These are phyloP conservation scores for Penicillium palitans DNA, from an alignment of 2,329 filamentous ascomycete genomes.

Conservation along the genomic window DNA sequence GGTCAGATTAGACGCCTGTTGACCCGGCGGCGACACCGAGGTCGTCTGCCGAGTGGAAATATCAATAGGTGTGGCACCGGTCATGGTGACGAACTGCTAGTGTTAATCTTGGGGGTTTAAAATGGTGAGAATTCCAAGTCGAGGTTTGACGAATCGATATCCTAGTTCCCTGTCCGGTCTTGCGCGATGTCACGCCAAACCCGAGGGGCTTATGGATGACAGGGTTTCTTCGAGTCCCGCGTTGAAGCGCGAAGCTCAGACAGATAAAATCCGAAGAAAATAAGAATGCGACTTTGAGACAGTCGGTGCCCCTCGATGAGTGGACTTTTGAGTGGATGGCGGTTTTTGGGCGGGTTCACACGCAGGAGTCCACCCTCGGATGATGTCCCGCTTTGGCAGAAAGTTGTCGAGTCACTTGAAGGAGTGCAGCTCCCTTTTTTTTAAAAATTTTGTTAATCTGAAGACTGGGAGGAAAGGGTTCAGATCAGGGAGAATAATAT, in stretches of 20 bases:
- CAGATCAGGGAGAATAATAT: background rate
- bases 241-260: constrained; percentile 52
- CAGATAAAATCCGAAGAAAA: constrained; percentile 45
- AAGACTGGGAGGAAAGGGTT: background rate
- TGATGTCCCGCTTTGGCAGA: constrained; percentile 39
- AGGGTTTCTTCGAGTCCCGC: constrained; percentile 47
- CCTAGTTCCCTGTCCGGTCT: constrained; percentile 43
- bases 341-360: constrained; percentile 35
- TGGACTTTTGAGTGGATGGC: constrained; percentile 32
- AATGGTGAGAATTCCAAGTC: constrained; percentile 18
- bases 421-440: background rate
- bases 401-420: constrained; percentile 35
- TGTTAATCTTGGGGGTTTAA: constrained; percentile 32
- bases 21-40: constrained; percentile 59
- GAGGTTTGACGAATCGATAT: constrained; percentile 14
- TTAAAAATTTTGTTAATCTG: constrained; percentile 5
- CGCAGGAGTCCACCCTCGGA: constrained; percentile 36
- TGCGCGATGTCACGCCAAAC: constrained; percentile 46
- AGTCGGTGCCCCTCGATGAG: constrained; percentile 55
- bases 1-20: constrained; percentile 64
- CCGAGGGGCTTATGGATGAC: constrained; percentile 49
- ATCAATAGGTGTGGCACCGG: constrained; percentile 59
- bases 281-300: constrained; percentile 46
- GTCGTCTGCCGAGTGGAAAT: constrained; percentile 57
- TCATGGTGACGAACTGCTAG: constrained; percentile 46